Conservation (phyloP, 805 yeast genomes). For the Yarrowia deformans region DNA sequence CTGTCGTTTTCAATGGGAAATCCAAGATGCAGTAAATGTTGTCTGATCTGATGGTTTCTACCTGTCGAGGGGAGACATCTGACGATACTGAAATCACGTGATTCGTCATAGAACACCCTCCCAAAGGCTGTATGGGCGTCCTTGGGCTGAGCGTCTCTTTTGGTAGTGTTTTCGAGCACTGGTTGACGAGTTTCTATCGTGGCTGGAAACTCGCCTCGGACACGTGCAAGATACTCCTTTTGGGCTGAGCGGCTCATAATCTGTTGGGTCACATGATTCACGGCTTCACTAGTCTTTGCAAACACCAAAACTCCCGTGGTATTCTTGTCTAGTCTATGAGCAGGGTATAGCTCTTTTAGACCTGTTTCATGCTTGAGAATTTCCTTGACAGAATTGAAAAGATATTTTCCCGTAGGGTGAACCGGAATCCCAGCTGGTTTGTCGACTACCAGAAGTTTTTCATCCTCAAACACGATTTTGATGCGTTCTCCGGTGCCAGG, state of each 20-base stretch:
- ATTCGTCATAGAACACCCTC: conserved; percentile 58
- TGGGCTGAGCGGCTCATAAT: conserved; percentile 66
- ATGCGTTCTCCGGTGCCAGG: conserved; percentile 57
- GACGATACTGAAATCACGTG: conserved; percentile 63
- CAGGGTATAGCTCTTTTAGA: conserved; percentile 65
- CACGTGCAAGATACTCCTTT: conserved; percentile 83
- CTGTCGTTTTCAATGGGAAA: conserved; percentile 92
- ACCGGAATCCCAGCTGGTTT: conserved; percentile 97
- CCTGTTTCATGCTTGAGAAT: conserved; percentile 71
- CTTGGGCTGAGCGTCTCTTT: conserved; percentile 50
- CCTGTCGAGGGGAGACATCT: conserved; percentile 87
- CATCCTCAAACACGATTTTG: conserved; percentile 71
- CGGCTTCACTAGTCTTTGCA: conserved; percentile 74
- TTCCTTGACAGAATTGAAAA: conserved; percentile 65
- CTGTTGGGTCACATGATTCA: conserved; percentile 69
- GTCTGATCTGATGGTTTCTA: conserved; percentile 92
- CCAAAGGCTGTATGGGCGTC: conserved; percentile 72
- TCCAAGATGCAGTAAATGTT: conserved; percentile 85
- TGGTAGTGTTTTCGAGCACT: conserved; percentile 12
- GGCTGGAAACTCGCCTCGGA: conserved; percentile 76
- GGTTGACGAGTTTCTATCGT: not conserved
- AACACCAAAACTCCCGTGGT: conserved; percentile 88
- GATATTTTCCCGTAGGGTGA: conserved; percentile 9
- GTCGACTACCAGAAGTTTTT: conserved; percentile 78
- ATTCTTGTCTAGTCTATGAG: conserved; percentile 80